Base-by-base conservation (phyloP, 2,329 filamentous ascomycete species). In the Ascosphaera acerosa region DNA sequence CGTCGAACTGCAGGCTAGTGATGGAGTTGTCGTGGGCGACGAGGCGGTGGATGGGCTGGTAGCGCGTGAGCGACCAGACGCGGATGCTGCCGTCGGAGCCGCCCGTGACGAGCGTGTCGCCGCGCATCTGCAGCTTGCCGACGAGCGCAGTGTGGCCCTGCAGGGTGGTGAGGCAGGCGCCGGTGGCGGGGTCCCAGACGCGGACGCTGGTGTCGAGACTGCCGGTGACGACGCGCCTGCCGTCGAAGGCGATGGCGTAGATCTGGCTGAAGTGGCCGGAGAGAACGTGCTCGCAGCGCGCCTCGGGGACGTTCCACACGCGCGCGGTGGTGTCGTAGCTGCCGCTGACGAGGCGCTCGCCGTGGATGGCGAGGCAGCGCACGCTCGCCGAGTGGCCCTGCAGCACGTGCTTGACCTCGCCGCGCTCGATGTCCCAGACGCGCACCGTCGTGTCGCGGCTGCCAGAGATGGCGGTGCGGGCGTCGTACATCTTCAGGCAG, bases 1-100 rank as follows among this genome's bases (percentile, higher is more conserved):
- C 82, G 45, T 97, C 87, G 48, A 97, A 97, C 47, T 97, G 87
- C 41, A 97, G 58, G 50, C 81, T 92, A 1, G 87, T 97, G 32
- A 97, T 87, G 48, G 82, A 92, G 51, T 97, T 97, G 52, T 97
- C 87, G 49, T 97, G 87, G 3, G 87, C 87, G 25, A 87, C 87
- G 32, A 97, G 62, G 29, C 87, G 70, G 54, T 97, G 87, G 36
- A 97, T 91, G 0, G 87, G 76, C 36, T 74, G 73, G 63, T 84
- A 89, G 41, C 74, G 77, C 41, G 81, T 72, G 37, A 97, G 56
- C 17, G 82, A 92, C 87, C 87, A 97, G 15, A 97, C 82, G 32
- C 89, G 66, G 31, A 97, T 87, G 14, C 81, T 91, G 15, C 87
- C 87, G 49, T 97, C 87, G 10, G 81, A 91, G 31, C 87, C 87